These are phyloP conservation scores for Cercospora sp. DNA, from an alignment of 2,329 filamentous ascomycete species.

Conservation along the genomic window DNA sequence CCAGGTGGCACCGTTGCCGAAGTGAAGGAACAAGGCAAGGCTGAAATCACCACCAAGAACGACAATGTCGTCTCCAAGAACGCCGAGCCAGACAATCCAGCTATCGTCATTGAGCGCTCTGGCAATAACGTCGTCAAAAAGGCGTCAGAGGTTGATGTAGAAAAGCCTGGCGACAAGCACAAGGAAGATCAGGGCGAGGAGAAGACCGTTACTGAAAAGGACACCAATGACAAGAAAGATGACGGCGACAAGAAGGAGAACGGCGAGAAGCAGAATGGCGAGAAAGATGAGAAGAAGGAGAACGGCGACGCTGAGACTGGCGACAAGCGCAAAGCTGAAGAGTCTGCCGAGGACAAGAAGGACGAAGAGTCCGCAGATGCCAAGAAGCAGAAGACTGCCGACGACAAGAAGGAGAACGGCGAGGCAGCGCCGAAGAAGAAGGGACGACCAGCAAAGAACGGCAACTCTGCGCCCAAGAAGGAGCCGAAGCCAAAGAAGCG, in stretches of 20 bases:
- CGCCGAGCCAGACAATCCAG: slow-evolving; percentile 60
- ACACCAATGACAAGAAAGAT: slow-evolving; percentile 28
- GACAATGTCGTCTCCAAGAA: slow-evolving; percentile 67
- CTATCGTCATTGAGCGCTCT: slow-evolving; percentile 58
- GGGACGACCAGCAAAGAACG: slow-evolving; percentile 46
- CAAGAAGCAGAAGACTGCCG: slow-evolving; percentile 34
- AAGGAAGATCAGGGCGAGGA: slow-evolving; percentile 39
- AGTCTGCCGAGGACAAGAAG: slow-evolving; percentile 37
- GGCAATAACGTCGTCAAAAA: slow-evolving; percentile 67
- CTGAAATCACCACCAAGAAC: slow-evolving; percentile 60
- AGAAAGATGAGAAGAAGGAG: slow-evolving; percentile 35
- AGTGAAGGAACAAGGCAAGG: slow-evolving; percentile 58
- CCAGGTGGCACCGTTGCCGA: slow-evolving; percentile 60
- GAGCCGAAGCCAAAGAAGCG: slow-evolving; percentile 48
- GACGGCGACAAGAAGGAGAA: slow-evolving; percentile 40
- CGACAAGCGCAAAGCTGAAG: slow-evolving; percentile 37
- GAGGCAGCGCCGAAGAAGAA: slow-evolving; percentile 43
- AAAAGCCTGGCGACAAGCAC: slow-evolving; percentile 48
- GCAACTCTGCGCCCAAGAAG: slow-evolving; percentile 39
- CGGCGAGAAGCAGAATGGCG: slow-evolving; percentile 38
- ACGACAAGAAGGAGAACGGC: slow-evolving; percentile 39
- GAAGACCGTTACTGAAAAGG: slow-evolving; percentile 27
- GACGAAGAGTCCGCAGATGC: slow-evolving; percentile 39
- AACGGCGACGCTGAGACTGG: slow-evolving; percentile 32
- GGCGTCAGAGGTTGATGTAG: slow-evolving; percentile 60